Evolutionary conservation across 2,329 filamentous ascomycete species (phyloP).

Genomic region (Sporothrix sp.): DNA sequence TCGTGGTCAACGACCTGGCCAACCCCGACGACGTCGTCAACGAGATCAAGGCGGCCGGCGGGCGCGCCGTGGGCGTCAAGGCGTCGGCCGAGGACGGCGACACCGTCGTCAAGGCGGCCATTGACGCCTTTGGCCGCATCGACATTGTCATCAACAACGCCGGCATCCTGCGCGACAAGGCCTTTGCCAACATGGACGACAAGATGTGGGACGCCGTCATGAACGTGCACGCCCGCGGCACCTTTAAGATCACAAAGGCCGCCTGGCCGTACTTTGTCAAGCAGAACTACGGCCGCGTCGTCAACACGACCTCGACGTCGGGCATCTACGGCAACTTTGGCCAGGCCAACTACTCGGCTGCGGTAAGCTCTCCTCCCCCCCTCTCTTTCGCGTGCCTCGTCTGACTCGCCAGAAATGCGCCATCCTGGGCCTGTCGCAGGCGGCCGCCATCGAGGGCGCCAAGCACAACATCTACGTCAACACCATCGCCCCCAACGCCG

Average conservation of each 20-base stretch:
- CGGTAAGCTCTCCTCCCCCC: slow-evolving; percentile 44
- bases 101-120: slow-evolving; percentile 79
- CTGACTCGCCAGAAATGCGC: slow-evolving; percentile 58
- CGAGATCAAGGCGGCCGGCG: slow-evolving; percentile 84
- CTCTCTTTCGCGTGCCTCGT: neutral
- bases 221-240: slow-evolving; percentile 86
- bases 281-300: slow-evolving; percentile 94
- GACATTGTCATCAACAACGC: slow-evolving; percentile 98
- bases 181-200: slow-evolving; percentile 96
- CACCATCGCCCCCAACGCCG: slow-evolving; percentile 95
- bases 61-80: slow-evolving; percentile 86
- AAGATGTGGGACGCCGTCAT: slow-evolving; percentile 85
- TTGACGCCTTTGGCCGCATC: slow-evolving; percentile 86
- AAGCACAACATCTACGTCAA: slow-evolving; percentile 99
- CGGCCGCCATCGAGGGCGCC: slow-evolving; percentile 81
- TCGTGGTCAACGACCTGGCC: slow-evolving; percentile 93
- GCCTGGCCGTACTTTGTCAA: slow-evolving; percentile 97
- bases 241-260: slow-evolving; percentile 94
- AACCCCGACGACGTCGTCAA: slow-evolving; percentile 84
- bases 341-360: slow-evolving; percentile 92
- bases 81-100: slow-evolving; percentile 90
- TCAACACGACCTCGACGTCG: slow-evolving; percentile 94
- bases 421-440: slow-evolving; percentile 90
- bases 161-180: slow-evolving; percentile 94
- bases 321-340: slow-evolving; percentile 99